phyloP scores from a whole-genome alignment of 2,329 filamentous ascomycete genomes.

The Rutstroemia sp. region DNA sequence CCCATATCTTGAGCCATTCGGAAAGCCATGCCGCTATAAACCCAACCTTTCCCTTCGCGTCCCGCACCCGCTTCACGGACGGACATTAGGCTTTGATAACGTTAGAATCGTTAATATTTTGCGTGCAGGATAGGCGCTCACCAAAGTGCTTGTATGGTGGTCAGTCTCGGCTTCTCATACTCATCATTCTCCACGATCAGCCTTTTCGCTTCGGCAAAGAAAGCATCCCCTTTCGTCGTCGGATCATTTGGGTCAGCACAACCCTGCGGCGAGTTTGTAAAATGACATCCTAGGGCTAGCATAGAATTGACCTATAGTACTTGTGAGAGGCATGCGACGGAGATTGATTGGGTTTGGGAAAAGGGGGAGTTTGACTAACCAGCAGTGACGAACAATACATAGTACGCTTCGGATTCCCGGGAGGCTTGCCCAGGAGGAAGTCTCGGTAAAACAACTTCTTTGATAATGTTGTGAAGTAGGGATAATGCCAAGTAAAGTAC shows the following conservation, averaged over 20 bases:
- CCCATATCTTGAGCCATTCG: slow-evolving; percentile 95
- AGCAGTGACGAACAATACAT: slow-evolving; percentile 82
- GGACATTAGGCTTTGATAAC: slow-evolving; percentile 54
- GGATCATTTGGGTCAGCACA: slow-evolving; percentile 65
- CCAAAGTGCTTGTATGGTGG: slow-evolving; percentile 87
- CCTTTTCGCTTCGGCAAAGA: slow-evolving; percentile 88
- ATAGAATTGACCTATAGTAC: slow-evolving; percentile 85
- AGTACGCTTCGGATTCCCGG: slow-evolving; percentile 43
- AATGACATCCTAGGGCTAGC: slow-evolving; percentile 87
- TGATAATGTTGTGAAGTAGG: slow-evolving; percentile 87
- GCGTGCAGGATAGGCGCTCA: slow-evolving; percentile 33
- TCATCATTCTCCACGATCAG: slow-evolving; percentile 87
- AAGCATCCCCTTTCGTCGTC: slow-evolving; percentile 87
- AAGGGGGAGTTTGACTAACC: slow-evolving; percentile 28
- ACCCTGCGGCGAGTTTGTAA: slow-evolving; percentile 69
- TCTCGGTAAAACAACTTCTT: slow-evolving; percentile 82
- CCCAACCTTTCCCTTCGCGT: slow-evolving; percentile 92
- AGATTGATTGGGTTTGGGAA: too few species aligned
- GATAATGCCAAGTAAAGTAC: slow-evolving; percentile 98
- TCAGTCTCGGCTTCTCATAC: slow-evolving; percentile 79
- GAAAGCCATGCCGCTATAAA: slow-evolving; percentile 97
- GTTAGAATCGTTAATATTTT: not conserved
- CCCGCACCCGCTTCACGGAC: slow-evolving; percentile 93
- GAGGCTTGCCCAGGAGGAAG: slow-evolving; percentile 64
- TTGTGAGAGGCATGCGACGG: slow-evolving; percentile 56